Conservation (phyloP, 495 filamentous ascomycete species). For the Cudoniella acicularis region DNA sequence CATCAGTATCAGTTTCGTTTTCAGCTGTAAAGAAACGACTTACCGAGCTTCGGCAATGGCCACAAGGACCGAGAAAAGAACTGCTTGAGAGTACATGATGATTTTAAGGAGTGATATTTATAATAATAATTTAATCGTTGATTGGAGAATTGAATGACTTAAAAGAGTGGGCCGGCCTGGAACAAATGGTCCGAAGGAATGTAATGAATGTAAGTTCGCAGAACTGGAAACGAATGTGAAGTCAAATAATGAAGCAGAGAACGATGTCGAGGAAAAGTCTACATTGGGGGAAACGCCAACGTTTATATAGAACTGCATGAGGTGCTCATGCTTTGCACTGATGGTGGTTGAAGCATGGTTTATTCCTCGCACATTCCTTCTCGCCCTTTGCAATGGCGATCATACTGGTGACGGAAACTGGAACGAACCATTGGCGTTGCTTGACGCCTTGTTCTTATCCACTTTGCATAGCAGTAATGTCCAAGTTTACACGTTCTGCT, state of each 20-base stretch:
- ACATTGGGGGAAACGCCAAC: not conserved
- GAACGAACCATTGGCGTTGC: not conserved
- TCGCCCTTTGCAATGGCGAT: not conserved
- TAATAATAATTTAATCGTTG: not conserved
- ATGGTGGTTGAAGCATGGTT: constrained; percentile 1
- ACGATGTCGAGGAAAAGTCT: constrained; percentile 6
- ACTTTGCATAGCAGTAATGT: no score
- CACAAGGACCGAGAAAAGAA: constrained; percentile 20
- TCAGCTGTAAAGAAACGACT: not conserved
- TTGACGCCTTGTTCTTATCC: not conserved
- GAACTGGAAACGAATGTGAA: constrained; percentile 22
- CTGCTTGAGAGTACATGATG: constrained; percentile 22
- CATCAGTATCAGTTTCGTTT: not conserved
- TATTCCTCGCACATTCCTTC: constrained; percentile 7
- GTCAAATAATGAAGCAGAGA: constrained; percentile 14
- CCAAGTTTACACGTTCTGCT: no score
- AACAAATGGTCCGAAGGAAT: not conserved
- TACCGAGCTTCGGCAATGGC: constrained; percentile 21
- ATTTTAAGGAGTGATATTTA: not conserved
- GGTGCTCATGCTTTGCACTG: constrained; percentile 1
- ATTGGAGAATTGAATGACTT: constrained; percentile 1
- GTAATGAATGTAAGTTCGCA: constrained; percentile 22
- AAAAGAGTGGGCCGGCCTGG: constrained; percentile 15
- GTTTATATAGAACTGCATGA: constrained; percentile 14
- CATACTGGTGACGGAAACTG: constrained; percentile 1